Percentiles rank a stretch among this genome's conserved stretches.
Conservation (phyloP, 1,284 basidiomycete genomes). For the Tilletiaria anomala region DNA sequence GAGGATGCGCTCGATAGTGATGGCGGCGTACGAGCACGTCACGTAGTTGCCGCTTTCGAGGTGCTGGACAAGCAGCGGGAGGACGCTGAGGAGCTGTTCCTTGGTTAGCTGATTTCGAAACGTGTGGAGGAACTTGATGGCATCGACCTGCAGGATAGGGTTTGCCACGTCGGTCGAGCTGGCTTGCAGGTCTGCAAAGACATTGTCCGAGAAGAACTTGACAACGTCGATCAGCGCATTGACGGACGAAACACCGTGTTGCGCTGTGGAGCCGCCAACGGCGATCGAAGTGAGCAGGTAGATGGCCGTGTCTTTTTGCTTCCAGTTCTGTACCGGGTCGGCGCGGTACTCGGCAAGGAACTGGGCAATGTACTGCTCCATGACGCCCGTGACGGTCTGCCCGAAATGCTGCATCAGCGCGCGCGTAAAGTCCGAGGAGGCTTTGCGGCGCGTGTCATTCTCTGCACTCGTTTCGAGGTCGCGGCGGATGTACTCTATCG, state of each 20-base stretch:
- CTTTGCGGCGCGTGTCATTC: slow-evolving; percentile 64
- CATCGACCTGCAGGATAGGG: slow-evolving; percentile 85
- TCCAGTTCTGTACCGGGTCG: slow-evolving; percentile 64
- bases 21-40: slow-evolving; percentile 42
- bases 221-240: slow-evolving; percentile 87
- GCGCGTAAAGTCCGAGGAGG: slow-evolving; percentile 80
- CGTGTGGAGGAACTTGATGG: slow-evolving; percentile 54
- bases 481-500: slow-evolving; percentile 81
- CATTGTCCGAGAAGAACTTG: slow-evolving; percentile 83
- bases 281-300: slow-evolving; percentile 85
- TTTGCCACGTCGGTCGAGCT: slow-evolving; percentile 43
- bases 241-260: slow-evolving; percentile 68
- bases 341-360: slow-evolving; percentile 53
- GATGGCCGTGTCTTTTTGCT: slow-evolving; percentile 87
- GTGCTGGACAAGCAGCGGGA: slow-evolving; percentile 76
- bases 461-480: slow-evolving; percentile 57
- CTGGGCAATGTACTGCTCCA: slow-evolving; percentile 63
- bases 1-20: slow-evolving; percentile 46
- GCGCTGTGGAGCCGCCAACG: slow-evolving; percentile 61
- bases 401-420: slow-evolving; percentile 71
- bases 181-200: slow-evolving; percentile 74
- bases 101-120: slow-evolving; percentile 85
- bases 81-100: slow-evolving; percentile 75
- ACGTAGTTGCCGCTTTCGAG: slow-evolving; percentile 45
- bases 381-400: slow-evolving; percentile 66